Evolutionary conservation across 2,329 filamentous ascomycete species (phyloP).

Genomic region (Zarea fungicola): DNA sequence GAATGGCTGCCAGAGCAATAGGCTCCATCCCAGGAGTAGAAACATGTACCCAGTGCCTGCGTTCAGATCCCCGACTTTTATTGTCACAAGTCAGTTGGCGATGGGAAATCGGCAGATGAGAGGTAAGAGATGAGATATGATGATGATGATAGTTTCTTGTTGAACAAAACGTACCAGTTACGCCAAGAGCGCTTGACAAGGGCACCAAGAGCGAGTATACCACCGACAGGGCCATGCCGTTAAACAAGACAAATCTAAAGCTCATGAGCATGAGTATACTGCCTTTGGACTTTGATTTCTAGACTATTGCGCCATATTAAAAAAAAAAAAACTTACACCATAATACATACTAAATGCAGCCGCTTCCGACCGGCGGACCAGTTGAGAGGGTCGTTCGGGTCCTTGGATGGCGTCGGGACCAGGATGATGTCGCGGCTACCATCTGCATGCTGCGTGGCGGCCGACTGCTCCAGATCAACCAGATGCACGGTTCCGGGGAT

Average conservation of each 20-base stretch:
- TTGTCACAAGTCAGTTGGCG: background rate
- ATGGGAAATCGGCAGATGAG: background rate
- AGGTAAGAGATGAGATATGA: background rate
- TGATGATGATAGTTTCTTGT: too few species aligned
- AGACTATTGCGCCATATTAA: too few species aligned
- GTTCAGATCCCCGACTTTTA: conserved; percentile 28
- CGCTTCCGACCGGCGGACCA: conserved; percentile 32
- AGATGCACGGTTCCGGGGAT: conserved; percentile 38
- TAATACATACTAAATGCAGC: conserved; percentile 23
- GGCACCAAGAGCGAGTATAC: conserved; percentile 36
- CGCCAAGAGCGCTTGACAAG: conserved; percentile 25
- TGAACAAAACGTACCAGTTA: conserved; percentile 19
- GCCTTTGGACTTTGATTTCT: too few species aligned
- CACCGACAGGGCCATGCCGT: conserved; percentile 34
- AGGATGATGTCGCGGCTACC: conserved; percentile 40
- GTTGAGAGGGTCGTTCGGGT: conserved; percentile 50
- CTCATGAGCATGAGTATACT: background rate
- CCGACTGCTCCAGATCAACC: conserved; percentile 31
- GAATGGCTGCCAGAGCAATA: conserved; percentile 44
- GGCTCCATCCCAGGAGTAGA: conserved; percentile 39
- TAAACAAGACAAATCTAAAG: conserved; percentile 32
- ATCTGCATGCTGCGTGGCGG: conserved; percentile 28
- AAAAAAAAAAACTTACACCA: conserved; percentile 24
- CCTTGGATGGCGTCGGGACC: conserved; percentile 42
- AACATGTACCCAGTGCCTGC: conserved; percentile 38